Evolutionary conservation across 768 basidiomycete genomes (phyloP), one percentile per base, ranked within the genome.

Genomic region (Tulasnella sp.): DNA sequence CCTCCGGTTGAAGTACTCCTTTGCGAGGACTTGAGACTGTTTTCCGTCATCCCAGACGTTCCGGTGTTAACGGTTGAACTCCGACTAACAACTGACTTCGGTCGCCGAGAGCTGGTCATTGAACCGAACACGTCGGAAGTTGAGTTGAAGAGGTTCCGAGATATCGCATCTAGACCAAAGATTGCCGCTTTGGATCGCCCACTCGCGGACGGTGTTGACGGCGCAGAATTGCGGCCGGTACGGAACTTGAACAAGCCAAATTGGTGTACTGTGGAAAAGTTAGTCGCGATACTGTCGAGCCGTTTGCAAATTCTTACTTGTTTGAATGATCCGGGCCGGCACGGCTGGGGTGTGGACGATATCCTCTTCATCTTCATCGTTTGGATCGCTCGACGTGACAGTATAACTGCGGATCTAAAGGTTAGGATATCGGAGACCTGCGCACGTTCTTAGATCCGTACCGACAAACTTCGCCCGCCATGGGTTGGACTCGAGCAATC

Each of bases 211-310:
- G 96, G 96, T 0, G 96, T 98, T 2, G 91, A 89, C 6, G 96
- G 96, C n/a, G 88, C 84, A 32, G 96, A 91, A 61, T 86, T 91
- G 75, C 88, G 89, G 42, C 91, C 91, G 0, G 94, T 94, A 39
- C 88, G 88, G 84, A 96, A 96, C 82, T 93, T 91, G 85, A 96
- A 97, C 75, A 98, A 85, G 20, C 95, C 94, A 79, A 90, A 95
- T 82, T 93, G 93, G 82, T 96, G 93, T 77, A 95, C 94, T 96
- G 79, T 32, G 81, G 82, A 42, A 26, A 23, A 35, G 61, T 32
- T 26, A 67, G 4, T n/a, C 61, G 6, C 11, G 15, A 35, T 35
- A 18, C 35, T 10, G 29, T 5, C 9, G 26, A 32, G 51, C n/a
- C 18, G 20, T 37, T 37, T 80, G 77, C 32, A 44, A 44, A 51